Conservation (phyloP, 2,329 filamentous ascomycete species). For the Raffaelea ambrosiae region DNA sequence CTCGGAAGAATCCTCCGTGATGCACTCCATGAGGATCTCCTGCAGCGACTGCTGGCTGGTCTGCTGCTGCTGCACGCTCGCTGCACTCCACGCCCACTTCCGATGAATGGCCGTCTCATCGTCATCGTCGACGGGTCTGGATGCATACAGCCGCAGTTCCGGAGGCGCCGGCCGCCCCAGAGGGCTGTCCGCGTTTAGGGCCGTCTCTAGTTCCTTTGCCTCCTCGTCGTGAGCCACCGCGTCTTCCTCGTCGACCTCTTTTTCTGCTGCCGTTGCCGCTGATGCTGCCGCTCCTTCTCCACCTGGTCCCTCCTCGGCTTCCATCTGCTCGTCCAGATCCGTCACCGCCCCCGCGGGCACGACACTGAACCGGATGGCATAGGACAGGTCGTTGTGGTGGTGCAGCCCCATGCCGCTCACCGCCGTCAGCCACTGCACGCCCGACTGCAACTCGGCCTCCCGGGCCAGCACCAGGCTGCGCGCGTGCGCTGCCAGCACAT, state of each 20-base stretch:
- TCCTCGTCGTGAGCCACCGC: conserved; percentile 11
- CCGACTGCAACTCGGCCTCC: conserved; percentile 1
- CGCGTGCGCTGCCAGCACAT: conserved; percentile 26
- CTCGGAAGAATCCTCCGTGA: conserved; percentile 1
- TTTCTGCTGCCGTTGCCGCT: not conserved
- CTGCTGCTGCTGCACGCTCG: not conserved
- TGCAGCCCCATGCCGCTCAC: conserved; percentile 9
- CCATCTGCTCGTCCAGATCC: conserved; percentile 3
- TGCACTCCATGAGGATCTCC: conserved; percentile 7
- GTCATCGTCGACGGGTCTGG: conserved; percentile 6
- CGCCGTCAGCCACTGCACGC: conserved; percentile 17
- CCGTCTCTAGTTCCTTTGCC: conserved; percentile 35
- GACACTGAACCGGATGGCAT: conserved; percentile 24
- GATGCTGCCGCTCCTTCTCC: not conserved
- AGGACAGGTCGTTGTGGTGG: conserved; percentile 14
- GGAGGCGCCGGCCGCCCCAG: conserved; percentile 5
- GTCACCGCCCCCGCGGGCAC: conserved; percentile 1
- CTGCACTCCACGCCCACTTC: conserved; percentile 9
- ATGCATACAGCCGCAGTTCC: conserved; percentile 12
- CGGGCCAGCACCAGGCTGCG: conserved; percentile 18
- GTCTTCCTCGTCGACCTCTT: not conserved
- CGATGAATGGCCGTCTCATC: conserved; percentile 2
- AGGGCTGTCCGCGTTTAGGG: conserved; percentile 28
- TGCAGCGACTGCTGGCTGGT: conserved; percentile 1
- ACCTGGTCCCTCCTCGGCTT: not conserved